Evolutionary conservation across 2,329 filamentous ascomycete genomes (phyloP), one percentile per base, ranked within the genome.

Genomic region (Colletotrichum chrysophilum): DNA sequence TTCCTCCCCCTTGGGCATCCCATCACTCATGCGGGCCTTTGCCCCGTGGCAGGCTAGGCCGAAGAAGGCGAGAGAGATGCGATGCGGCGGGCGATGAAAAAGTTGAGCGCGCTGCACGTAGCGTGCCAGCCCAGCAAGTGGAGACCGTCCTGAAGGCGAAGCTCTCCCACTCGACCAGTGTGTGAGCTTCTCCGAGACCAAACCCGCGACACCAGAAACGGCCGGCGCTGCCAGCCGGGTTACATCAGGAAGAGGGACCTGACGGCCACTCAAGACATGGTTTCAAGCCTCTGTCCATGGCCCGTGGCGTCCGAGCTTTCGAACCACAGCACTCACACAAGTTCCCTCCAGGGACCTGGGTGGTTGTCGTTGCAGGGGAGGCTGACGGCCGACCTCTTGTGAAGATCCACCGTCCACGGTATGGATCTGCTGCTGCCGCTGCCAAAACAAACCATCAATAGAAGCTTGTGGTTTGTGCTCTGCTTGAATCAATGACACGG

Each of bases 181-280:
- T 55, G 30, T 12, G 48, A 65, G 58, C 43, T 61, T 21, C 68
- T 62, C 52, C 69, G 38, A 72, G 62, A 34, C 68, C 61, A 56
- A 72, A 34, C 69, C 73, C 62, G 61, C 60, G 30, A 66, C 72
- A 62, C 56, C 28, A 75, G 70, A 75, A 73, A 68, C 64, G 58
- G 58, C 58, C 64, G 58, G 64, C 43, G 43, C 56, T 72, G 34
- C 34, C 56, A 68, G 38, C 70, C 28, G 30, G 38, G 65, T 73
- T 73, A 52, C 70, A 75, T 75, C 73, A 75, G 70, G 56, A 61
- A 58, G 70, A 68, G 64, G 66, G 58, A 73, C 70, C 70, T 73
- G 73, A 73, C 73, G 69, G 71, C 26, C 65, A 36, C 74, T 70
- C 66, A 75, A 74, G 65, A 74, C 74, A 70, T 66, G 73, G 58